Percentiles rank a stretch among this genome's conserved stretches.
phyloP scores from a whole-genome alignment of 164 flowering plant species.

The Piper longum region DNA sequence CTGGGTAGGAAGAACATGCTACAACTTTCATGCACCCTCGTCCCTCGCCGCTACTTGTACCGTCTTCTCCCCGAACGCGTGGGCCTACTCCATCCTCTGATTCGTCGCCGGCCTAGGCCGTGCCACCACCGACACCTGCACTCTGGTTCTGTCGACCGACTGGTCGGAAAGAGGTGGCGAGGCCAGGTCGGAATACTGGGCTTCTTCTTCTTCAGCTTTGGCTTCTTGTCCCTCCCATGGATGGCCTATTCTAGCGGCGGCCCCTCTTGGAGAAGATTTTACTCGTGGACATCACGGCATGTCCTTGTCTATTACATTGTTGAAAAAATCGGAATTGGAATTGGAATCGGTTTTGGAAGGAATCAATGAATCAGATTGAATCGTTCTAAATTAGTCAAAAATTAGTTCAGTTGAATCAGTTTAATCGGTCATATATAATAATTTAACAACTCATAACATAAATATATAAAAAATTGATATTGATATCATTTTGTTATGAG shows the following conservation, averaged over 20 bases:
- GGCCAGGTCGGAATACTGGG: slow-evolving; percentile 38
- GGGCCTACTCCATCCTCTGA: slow-evolving; percentile 41
- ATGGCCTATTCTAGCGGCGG: slow-evolving; percentile 28
- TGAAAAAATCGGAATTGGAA: too few relatives aligned
- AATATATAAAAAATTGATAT: too few relatives aligned
- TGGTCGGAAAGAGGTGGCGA: slow-evolving; percentile 51
- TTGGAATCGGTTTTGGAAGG: too few relatives aligned
- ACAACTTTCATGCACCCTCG: slow-evolving; percentile 29
- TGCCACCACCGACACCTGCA: slow-evolving; percentile 39
- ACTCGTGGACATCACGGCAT: slow-evolving; percentile 37
- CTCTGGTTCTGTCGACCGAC: slow-evolving; percentile 16
- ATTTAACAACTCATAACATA: too few relatives aligned
- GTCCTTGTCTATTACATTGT: slow-evolving; percentile 22
- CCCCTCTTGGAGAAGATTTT: slow-evolving; percentile 41
- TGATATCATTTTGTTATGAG: too few relatives aligned
- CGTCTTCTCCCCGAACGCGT: slow-evolving; percentile 33
- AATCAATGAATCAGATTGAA: too few relatives aligned
- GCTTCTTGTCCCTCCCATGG: slow-evolving; percentile 53
- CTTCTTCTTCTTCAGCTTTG: slow-evolving; percentile 43
- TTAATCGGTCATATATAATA: too few relatives aligned
- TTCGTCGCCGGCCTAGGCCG: slow-evolving; percentile 49
- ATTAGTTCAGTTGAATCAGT: too few relatives aligned
- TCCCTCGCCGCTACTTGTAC: slow-evolving; percentile 23
- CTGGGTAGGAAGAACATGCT: slow-evolving; percentile 60
- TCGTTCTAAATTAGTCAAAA: too few relatives aligned